Percentiles rank a stretch among this genome's conserved stretches.
Evolutionary conservation across 306 rosid species (phyloP).

Genomic region (Oxytropis ochrocephala): DNA sequence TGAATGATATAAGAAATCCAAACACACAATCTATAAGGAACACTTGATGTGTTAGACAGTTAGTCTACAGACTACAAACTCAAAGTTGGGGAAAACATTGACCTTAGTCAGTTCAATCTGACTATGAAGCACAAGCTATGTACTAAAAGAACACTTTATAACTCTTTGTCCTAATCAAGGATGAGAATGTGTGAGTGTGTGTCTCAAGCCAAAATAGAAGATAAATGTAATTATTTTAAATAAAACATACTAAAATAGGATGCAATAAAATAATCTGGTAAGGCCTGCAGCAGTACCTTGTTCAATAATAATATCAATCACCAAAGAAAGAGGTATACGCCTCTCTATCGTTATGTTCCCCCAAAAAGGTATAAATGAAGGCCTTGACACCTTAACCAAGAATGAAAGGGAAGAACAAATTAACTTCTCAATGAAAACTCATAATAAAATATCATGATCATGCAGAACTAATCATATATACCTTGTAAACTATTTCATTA

Average conservation of each 20-base stretch:
- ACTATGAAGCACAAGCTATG: background rate
- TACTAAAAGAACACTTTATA: background rate
- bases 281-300: conserved; percentile 54
- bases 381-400: conserved; percentile 70
- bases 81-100: background rate
- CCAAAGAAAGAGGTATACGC: conserved; percentile 64
- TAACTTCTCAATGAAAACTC: conserved; percentile 2
- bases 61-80: background rate
- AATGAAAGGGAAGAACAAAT: background rate
- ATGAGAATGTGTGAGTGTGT: background rate
- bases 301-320: conserved; percentile 77
- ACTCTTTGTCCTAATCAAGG: background rate
- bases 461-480: conserved; percentile 6
- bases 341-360: conserved; percentile 60
- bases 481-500: conserved; percentile 78
- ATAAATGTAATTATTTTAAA: background rate
- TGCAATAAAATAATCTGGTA: background rate
- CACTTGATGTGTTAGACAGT: background rate
- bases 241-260: background rate
- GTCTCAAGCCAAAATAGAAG: background rate
- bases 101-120: background rate
- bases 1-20: background rate
- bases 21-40: background rate
- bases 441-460: background rate
- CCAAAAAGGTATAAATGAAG: conserved; percentile 77